Base-by-base conservation (phyloP, 2,329 filamentous ascomycete genomes). In the Claviceps humidiphila region DNA sequence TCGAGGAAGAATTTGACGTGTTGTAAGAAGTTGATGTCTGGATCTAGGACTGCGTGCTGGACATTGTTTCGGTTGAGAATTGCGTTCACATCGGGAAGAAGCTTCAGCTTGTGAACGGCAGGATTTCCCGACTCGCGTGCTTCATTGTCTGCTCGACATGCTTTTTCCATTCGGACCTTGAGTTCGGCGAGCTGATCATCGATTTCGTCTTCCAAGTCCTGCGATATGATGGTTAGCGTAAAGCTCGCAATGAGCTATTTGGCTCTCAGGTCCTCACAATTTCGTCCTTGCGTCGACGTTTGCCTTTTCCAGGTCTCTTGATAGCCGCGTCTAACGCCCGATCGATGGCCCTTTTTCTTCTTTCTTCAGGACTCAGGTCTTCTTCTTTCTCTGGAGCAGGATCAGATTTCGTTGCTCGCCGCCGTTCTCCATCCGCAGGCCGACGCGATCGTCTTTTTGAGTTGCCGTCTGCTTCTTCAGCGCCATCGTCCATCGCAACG, bases 1-100 rank as follows among this genome's bases (percentile, higher is more conserved):
- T 98, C 93, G 22, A 98, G 79, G 76, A 97, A 97, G 77, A 95
- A 97, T 64, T 91, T 89, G 63, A 98, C 89, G 14, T 90, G 87
- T 68, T 95, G 89, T 41, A 98, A 74, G 56, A 98, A 85, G 71
- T 97, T 96, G 64, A 86, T 94, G 63, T 98, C 93, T 0, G 91
- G 91, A 59, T 96, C 91, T 42, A 96, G 82, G 49, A 97, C 83
- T 34, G 87, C 85, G 59, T 88, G 77, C 63, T 87, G 87, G 30
- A 91, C 81, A 51, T 87, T 89, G 68, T 91, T 95, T 62, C 89
- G 87, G 67, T 94, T 96, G 55, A 98, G 78, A 20, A 97, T 76
- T 44, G 83, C 82, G 47, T 90, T 84, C 14, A 98, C 93, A 65
- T 95, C 85, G 1, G 91, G 90, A 16, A 98, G 81, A 59, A 98